phyloP scores from a whole-genome alignment of 1,284 basidiomycete genomes.

The Cutaneotrichosporon spelunceum region DNA sequence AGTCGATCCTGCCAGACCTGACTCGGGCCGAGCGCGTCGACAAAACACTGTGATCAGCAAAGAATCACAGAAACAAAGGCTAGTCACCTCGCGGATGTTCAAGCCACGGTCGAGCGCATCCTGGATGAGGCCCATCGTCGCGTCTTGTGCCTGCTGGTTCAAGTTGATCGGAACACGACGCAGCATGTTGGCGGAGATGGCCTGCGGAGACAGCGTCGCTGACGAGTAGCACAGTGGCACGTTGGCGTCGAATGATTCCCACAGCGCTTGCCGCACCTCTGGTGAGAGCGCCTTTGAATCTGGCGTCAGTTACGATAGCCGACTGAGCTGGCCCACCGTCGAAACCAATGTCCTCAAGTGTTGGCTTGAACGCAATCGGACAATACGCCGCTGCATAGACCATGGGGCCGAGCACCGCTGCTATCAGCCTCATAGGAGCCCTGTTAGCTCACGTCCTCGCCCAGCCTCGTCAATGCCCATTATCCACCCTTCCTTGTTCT shows the following conservation, averaged over 20 bases:
- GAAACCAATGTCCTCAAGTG: conserved; percentile 79
- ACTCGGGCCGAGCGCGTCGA: conserved; percentile 89
- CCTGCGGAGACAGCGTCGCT: conserved; percentile 62
- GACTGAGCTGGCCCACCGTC: conserved; percentile 56
- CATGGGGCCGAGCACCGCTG: conserved; percentile 59
- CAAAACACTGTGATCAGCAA: conserved; percentile 69
- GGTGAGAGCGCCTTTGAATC: conserved; percentile 86
- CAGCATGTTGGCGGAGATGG: conserved; percentile 89
- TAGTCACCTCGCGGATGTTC: conserved; percentile 69
- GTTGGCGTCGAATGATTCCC: conserved; percentile 40
- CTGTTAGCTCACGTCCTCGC: conserved; percentile 61
- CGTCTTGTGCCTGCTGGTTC: conserved; percentile 87
- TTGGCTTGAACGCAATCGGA: conserved; percentile 69
- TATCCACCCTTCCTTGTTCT: conserved; percentile 57
- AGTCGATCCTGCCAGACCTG: conserved; percentile 79
- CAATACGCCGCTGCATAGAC: conserved; percentile 97
- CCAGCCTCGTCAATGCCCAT: conserved; percentile 97
- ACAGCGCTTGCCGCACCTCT: conserved; percentile 59
- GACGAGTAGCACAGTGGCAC: conserved; percentile 54
- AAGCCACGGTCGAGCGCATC: conserved; percentile 77
- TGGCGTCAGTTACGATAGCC: conserved; percentile 18
- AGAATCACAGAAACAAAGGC: background rate
- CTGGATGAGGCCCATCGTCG: conserved; percentile 82
- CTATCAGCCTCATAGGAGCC: conserved; percentile 5
- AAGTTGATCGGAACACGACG: conserved; percentile 77